Percentiles rank a stretch among this genome's conserved stretches.
These are phyloP conservation scores for Cryptococcus wingfieldii DNA, from an alignment of 1,284 basidiomycete species.

Conservation along the genomic window DNA sequence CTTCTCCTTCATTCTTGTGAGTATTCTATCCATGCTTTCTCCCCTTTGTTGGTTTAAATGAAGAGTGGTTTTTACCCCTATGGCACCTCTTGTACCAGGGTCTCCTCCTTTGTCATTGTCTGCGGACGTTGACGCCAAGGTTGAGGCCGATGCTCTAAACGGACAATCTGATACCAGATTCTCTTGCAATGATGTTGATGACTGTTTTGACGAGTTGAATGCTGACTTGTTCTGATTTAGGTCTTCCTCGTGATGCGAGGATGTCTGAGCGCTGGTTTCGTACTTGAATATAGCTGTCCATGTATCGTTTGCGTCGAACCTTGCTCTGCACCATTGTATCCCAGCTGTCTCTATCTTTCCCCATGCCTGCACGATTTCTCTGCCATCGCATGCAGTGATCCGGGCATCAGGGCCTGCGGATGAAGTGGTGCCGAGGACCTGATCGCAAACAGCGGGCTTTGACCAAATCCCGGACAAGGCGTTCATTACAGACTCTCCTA, in stretches of 20 bases:
- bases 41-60: constrained; percentile 22
- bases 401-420: too few relatives aligned
- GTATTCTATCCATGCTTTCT: background rate
- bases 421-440: too few relatives aligned
- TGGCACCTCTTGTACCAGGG: constrained; percentile 49
- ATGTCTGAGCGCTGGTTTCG: too few relatives aligned
- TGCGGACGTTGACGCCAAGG: background rate
- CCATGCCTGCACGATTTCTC: too few relatives aligned
- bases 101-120: constrained; percentile 7
- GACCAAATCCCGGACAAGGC: too few relatives aligned
- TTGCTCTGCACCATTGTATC: too few relatives aligned
- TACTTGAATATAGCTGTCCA: too few relatives aligned
- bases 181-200: background rate
- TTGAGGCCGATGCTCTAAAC: constrained; percentile 36
- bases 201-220: background rate
- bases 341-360: too few relatives aligned
- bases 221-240: background rate
- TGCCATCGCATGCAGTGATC: too few relatives aligned
- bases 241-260: background rate
- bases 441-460: too few relatives aligned
- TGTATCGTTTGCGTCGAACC: too few relatives aligned
- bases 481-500: background rate
- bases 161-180: constrained; percentile 37
- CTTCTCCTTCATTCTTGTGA: constrained; percentile 1
- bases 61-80: constrained; percentile 46